Evolutionary conservation across 2,329 filamentous ascomycete species (phyloP).

Genomic region (Diplocarpon rosae): DNA sequence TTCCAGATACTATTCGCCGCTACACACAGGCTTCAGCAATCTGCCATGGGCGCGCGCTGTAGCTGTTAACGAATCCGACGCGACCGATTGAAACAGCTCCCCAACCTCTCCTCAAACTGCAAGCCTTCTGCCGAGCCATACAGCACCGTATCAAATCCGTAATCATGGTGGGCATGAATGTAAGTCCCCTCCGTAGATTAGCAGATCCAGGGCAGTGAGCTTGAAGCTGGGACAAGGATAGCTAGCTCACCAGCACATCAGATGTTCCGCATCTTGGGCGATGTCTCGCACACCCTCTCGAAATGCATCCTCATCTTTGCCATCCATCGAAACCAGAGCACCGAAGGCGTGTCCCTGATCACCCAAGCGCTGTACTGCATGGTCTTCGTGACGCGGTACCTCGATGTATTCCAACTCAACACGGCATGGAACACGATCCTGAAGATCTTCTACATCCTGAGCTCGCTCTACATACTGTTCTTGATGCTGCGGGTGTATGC

Average conservation of each 20-base stretch:
- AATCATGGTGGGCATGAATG: conserved; percentile 19
- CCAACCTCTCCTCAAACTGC: conserved; percentile 1
- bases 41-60: conserved; percentile 1
- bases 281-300: conserved; percentile 73
- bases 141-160: not conserved
- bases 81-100: conserved; percentile 3
- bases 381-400: conserved; percentile 80
- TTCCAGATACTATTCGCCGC: not conserved
- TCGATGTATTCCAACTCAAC: conserved; percentile 59
- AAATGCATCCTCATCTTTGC: conserved; percentile 87
- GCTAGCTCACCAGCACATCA: conserved; percentile 6
- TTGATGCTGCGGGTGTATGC: conserved; percentile 82
- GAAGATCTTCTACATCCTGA: conserved; percentile 80
- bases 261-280: conserved; percentile 66
- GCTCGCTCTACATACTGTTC: conserved; percentile 75
- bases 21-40: not conserved
- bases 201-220: not conserved
- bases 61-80: conserved; percentile 3
- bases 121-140: too few relatives aligned
- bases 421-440: conserved; percentile 64
- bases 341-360: conserved; percentile 85
- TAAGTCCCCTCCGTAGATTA: conserved; percentile 7
- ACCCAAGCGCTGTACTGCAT: conserved; percentile 78
- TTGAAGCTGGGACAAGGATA: too few relatives aligned
- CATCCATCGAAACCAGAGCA: conserved; percentile 78